Evolutionary conservation across 768 basidiomycete genomes (phyloP).

Genomic region (Porphyrellus cyaneotinctus): DNA sequence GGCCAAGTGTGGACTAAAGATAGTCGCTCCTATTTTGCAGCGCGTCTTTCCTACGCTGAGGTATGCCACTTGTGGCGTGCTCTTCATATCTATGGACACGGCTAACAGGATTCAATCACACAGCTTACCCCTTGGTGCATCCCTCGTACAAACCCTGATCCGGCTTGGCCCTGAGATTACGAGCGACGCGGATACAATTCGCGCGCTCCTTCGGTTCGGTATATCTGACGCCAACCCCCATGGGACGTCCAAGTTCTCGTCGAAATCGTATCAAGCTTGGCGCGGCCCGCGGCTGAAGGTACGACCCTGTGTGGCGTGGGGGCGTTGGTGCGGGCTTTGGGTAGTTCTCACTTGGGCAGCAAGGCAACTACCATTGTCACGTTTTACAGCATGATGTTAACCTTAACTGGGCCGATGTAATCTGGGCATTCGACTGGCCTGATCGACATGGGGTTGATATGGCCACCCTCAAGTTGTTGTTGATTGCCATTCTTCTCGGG

Average conservation of each 20-base stretch:
- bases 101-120: constrained; percentile 10
- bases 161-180: constrained; percentile 81
- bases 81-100: constrained; percentile 9
- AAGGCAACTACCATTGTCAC: constrained; percentile 7
- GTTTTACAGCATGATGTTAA: constrained; percentile 51
- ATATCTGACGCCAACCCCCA: constrained; percentile 70
- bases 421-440: constrained; percentile 82
- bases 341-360: constrained; percentile 34
- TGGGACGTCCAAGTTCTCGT: constrained; percentile 64
- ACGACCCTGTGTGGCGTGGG: constrained; percentile 69
- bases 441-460: constrained; percentile 86
- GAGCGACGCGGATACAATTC: constrained; percentile 64
- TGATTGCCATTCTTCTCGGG: constrained; percentile 82
- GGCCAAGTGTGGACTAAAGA: constrained; percentile 77
- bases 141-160: constrained; percentile 70
- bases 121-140: constrained; percentile 63
- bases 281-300: constrained; percentile 70
- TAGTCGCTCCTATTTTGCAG: constrained; percentile 67
- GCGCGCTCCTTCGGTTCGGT: constrained; percentile 68
- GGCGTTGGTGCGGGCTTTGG: constrained; percentile 66
- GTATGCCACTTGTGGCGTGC: constrained; percentile 38
- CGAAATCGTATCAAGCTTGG: constrained; percentile 66
- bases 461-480: constrained; percentile 79
- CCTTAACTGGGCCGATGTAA: constrained; percentile 77
- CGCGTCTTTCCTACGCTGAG: constrained; percentile 71